Evolutionary conservation across 164 flowering plant genomes (phyloP), one percentile per base, ranked within the genome.

Genomic region (Nymphaea thermarum): DNA sequence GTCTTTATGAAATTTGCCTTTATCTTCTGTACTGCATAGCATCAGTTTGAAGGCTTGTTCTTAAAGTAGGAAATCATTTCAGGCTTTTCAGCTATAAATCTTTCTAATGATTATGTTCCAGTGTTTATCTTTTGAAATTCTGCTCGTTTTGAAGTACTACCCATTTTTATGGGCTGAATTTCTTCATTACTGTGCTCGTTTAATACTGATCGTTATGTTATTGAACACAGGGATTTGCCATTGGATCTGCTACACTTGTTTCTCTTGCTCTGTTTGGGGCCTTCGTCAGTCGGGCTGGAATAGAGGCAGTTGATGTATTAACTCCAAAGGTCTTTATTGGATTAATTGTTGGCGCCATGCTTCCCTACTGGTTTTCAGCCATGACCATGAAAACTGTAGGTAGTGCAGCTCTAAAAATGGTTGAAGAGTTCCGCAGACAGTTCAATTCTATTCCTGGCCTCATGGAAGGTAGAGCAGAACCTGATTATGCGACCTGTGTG

Each of bases 321-420:
- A 81, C 87, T 43, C 92, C 92, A 47, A 85, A 85, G 78, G 91
- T 87, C 60, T 83, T 87, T 74, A 85, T 87, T 63, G 89, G 92
- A 43, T 65, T 87, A 71, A 59, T 87, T 36, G 89, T 87, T 0
- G 89, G 92, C 42, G 89, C 89, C 17, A 87, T 85, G 89, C 88
- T 87, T 71, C 91, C 91, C 2, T 86, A 86, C 80, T 86, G 88
- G 91, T 87, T 87, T 79, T 87, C 91, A 60, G 89, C 91, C 63
- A 87, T 87, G 91, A 87, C 91, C 63, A 87, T 87, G 91, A 85
- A 87, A 82, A 87, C 89, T 75, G 91, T 87, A 12, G 89, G 91
- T 61, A 87, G 89, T 76, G 87, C 91, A 44, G 89, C 91, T 43
- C 70, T 87, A 69, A 84, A 87, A 76, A 87, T 87, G 91, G 89